Base-by-base conservation (phyloP, 495 filamentous ascomycete species). In the Umbilicaria muhlenbergii region DNA sequence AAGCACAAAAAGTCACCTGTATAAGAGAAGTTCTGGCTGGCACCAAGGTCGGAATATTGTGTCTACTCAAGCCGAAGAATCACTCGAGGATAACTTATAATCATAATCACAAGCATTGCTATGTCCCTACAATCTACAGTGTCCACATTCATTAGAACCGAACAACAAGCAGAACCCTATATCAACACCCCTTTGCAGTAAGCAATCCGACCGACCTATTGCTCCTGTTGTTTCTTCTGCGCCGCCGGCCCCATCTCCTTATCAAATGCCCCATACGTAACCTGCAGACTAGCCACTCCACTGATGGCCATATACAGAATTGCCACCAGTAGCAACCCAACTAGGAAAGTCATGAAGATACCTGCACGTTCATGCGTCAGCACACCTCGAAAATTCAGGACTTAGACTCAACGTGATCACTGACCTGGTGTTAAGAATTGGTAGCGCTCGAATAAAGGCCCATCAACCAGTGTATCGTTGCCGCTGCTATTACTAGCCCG, bases 261-360 rank as follows among this genome's bases (percentile, higher is more conserved):
- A 56, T 92, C 87, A 59, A 98, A 98, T 1, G 91, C 87, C 39
- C 80, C 83, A 63, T 96, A 96, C 10, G 82, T 77, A 11, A 96
- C 83, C 59, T 94, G 66, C 33, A 98, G 66, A 47, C 86, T 87
- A 5, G 72, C 63, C 6, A 98, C 63, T 16, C 83, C 86, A 43
- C 55, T 72, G 39, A 96, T 65, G 18, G 76, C 91, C 40, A 86
- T 77, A 53, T 78, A 80, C 14, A 94, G 61, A 49, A 96, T 85
- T 16, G 71, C 61, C 33, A 93, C 53, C 36, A 92, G 70, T 32
- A 94, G 51, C 19, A 86, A 62, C 15, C 59, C 58, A 24, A 77
- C 78, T 24, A 88, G 54, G 17, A 93, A 58, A 12, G 75, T 77
- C 75, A 88, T 88, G 58, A 94, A 95, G 46, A 96, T 71, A 21